These are phyloP conservation scores for Stygiomarasmius scandens DNA, from an alignment of 1,284 basidiomycete species.

Conservation along the genomic window DNA sequence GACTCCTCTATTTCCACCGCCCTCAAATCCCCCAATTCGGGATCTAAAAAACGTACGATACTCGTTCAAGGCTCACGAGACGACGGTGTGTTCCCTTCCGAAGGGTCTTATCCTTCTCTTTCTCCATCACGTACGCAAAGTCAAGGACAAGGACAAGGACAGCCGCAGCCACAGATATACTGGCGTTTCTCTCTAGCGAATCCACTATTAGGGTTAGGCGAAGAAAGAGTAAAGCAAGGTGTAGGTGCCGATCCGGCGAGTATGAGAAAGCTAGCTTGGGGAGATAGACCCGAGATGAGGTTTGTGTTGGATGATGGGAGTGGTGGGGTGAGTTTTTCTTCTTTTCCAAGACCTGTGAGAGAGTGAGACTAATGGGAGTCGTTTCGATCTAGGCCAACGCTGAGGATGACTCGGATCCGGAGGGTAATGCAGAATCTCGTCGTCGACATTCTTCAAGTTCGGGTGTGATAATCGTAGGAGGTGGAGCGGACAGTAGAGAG, in stretches of 20 bases:
- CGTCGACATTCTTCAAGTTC: too few species aligned
- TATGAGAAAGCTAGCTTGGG: background rate
- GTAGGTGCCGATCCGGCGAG: background rate
- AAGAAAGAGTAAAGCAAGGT: background rate
- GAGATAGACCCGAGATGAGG: background rate
- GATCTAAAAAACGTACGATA: background rate
- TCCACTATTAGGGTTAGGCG: background rate
- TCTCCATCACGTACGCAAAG: background rate
- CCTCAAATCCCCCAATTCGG: background rate
- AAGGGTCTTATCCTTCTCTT: background rate
- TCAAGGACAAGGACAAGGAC: background rate
- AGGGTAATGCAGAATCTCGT: background rate
- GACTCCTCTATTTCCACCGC: background rate
- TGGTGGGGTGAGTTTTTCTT: background rate
- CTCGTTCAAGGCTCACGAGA: background rate
- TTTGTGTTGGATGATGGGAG: background rate
- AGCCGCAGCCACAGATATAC: background rate
- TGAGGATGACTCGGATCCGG: background rate
- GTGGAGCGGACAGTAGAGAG: slow-evolving; percentile 49
- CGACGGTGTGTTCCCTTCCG: background rate
- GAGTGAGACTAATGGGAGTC: too few species aligned
- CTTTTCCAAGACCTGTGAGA: too few species aligned
- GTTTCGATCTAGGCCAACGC: too few species aligned
- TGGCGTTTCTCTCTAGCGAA: background rate
- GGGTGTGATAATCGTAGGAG: slow-evolving; percentile 20